Conservation (phyloP, 495 filamentous ascomycete species). For the Xylaria acuta region DNA sequence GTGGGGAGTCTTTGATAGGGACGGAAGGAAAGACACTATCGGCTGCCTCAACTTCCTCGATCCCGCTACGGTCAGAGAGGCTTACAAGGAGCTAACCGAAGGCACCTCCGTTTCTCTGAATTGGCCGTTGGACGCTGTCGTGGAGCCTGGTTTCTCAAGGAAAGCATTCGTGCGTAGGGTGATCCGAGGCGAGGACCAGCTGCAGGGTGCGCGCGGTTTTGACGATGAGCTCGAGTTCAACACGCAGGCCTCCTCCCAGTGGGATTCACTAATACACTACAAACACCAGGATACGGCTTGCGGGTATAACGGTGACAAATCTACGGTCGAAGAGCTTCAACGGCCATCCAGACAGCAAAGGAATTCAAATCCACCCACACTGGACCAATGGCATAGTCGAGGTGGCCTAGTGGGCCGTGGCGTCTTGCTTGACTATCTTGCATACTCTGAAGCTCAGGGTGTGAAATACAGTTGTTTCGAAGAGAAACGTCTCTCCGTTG, state of each 20-base stretch:
- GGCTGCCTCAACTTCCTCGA: slow-evolving; percentile 7
- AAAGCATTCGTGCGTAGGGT: not conserved
- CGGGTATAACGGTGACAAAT: not conserved
- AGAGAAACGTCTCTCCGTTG: not conserved
- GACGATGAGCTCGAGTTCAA: slow-evolving; percentile 7
- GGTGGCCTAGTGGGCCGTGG: slow-evolving; percentile 2
- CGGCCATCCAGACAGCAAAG: not conserved
- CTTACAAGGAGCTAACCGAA: slow-evolving; percentile 4
- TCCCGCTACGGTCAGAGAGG: not conserved
- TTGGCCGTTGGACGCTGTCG: not conserved
- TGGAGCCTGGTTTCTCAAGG: not conserved
- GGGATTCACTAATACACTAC: not conserved
- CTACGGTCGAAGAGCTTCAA: not conserved
- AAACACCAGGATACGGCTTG: slow-evolving; percentile 1
- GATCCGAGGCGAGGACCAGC: not conserved
- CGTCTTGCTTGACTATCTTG: slow-evolving; percentile 6
- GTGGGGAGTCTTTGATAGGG: not conserved
- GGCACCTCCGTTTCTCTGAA: slow-evolving; percentile 1
- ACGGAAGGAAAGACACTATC: not conserved
- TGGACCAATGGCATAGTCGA: not conserved
- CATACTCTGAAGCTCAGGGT: slow-evolving; percentile 2
- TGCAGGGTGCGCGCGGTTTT: not conserved
- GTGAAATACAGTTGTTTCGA: not conserved
- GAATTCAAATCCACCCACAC: not conserved
- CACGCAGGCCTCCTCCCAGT: slow-evolving; percentile 8